Percentiles rank a stretch among this genome's conserved stretches.
Evolutionary conservation across 2,329 filamentous ascomycete genomes (phyloP).

Genomic region (Metarhizium sp.): DNA sequence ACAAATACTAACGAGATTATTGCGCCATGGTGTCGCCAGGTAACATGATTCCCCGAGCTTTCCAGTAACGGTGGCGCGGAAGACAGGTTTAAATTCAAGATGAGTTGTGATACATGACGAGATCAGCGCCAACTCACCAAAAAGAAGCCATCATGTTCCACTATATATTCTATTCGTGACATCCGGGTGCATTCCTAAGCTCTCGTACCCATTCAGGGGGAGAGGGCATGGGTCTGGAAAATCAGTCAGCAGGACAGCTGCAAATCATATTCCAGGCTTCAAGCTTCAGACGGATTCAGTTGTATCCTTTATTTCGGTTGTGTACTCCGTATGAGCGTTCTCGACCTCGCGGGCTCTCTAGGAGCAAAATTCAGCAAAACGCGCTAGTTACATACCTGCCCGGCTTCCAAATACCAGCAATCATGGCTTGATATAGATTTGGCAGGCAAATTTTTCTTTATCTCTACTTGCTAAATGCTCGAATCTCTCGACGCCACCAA

Average conservation of each 20-base stretch:
- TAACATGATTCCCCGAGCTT: not conserved
- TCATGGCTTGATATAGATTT: not conserved
- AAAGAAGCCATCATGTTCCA: too few species aligned
- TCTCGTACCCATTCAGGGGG: too few species aligned
- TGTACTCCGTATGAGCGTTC: too few species aligned
- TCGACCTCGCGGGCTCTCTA: too few species aligned
- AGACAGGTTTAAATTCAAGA: not conserved
- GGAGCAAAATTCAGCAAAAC: not conserved
- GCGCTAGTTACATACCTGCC: not conserved
- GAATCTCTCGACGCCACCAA: conserved; percentile 67
- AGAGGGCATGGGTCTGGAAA: too few species aligned
- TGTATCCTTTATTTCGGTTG: too few species aligned
- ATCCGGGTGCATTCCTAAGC: too few species aligned
- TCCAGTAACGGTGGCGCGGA: not conserved
- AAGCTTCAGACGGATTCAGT: too few species aligned
- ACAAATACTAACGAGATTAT: not conserved
- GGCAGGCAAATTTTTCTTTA: not conserved
- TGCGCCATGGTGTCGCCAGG: not conserved
- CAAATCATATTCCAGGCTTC: too few species aligned
- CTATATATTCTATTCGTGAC: too few species aligned
- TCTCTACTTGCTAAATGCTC: conserved; percentile 45
- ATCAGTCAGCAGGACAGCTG: too few species aligned
- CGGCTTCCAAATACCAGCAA: not conserved
- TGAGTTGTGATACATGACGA: not conserved
- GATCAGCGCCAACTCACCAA: not conserved